Conservation (phyloP, 1,284 basidiomycete genomes). For the Austroboletus rostrupii region DNA sequence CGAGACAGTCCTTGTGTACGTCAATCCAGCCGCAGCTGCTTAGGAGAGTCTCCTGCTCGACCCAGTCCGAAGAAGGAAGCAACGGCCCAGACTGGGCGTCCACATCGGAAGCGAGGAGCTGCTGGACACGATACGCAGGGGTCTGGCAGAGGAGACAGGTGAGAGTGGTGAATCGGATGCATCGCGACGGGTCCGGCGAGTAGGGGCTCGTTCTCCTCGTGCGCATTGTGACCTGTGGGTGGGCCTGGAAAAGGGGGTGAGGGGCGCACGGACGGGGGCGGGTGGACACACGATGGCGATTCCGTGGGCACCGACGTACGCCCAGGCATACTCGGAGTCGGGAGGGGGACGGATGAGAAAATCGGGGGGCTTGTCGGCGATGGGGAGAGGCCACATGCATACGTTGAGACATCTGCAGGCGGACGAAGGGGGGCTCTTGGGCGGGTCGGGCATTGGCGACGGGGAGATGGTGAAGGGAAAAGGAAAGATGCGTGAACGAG, state of each 20-base stretch:
- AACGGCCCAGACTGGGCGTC: slow-evolving; percentile 65
- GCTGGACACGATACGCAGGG: slow-evolving; percentile 65
- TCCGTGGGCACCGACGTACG: slow-evolving; percentile 66
- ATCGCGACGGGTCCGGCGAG: slow-evolving; percentile 44
- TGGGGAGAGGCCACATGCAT: slow-evolving; percentile 38
- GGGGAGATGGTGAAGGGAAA: slow-evolving; percentile 20
- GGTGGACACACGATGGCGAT: slow-evolving; percentile 54
- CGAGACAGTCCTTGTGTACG: slow-evolving; percentile 60
- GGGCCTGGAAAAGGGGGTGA: slow-evolving; percentile 40
- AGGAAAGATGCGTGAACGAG: slow-evolving; percentile 18
- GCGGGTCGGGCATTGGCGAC: slow-evolving; percentile 24
- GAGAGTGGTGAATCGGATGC: slow-evolving; percentile 57
- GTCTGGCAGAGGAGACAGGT: slow-evolving; percentile 68
- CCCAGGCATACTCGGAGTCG: slow-evolving; percentile 48
- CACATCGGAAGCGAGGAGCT: slow-evolving; percentile 52
- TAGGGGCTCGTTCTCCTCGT: slow-evolving; percentile 49
- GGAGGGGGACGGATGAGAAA: slow-evolving; percentile 24
- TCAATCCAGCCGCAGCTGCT: slow-evolving; percentile 71
- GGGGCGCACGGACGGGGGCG: background rate
- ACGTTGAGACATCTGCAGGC: slow-evolving; percentile 74
- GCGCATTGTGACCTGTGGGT: slow-evolving; percentile 69
- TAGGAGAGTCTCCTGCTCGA: slow-evolving; percentile 66
- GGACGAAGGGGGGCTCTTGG: slow-evolving; percentile 11
- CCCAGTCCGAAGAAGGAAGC: slow-evolving; percentile 69
- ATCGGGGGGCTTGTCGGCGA: slow-evolving; percentile 31